Evolutionary conservation across 2,329 filamentous ascomycete genomes (phyloP), one percentile per base, ranked within the genome.

Genomic region (Pyrenophora teres): DNA sequence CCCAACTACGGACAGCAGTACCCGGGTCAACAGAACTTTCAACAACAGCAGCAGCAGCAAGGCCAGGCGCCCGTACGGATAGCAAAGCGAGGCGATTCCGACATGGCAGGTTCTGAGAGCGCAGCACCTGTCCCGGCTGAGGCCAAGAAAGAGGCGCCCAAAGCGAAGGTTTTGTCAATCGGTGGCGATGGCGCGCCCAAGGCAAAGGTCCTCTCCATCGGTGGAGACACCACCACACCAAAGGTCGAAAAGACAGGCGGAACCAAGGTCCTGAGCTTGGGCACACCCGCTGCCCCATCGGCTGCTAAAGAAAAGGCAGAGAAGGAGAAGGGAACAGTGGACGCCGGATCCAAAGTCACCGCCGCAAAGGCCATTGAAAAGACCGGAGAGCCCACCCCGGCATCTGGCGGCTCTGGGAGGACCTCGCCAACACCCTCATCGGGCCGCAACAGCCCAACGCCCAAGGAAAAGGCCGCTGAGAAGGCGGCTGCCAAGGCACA

Each of bases 281-380:
- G 89, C 38, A 81, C 78, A 15, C 70, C 67, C 7, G 76, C 82
- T 1, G 74, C 77, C 6, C 76, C 81, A n/a, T 77, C 82, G 32
- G 77, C 81, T 41, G 70, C 74, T 54, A 83, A 71, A 57, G 74
- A 75, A 30, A 74, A 75, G 43, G 71, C 72, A n/a, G 72, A 77
- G 57, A 74, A 74, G 58, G 72, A 77, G 58, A 74, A 74, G 61
- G 64, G 62, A 27, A 74, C 70, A 10, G 75, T 86, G 2, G 87
- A 89, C 59, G 87, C 88, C 23, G 89, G 90, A 25, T 82, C 92
- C 55, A 97, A 97, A 77, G 87, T 89, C n/a, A 80, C 88, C 2
- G 93, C 92, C 4, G 80, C 85, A 43, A 97, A 97, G 77, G 92
- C 93, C 8, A 90, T 97, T 57, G 91, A 96, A 69, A 96, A 96